Evolutionary conservation across 768 basidiomycete genomes (phyloP).

Genomic region (Boletus pseudo-olivaceus): DNA sequence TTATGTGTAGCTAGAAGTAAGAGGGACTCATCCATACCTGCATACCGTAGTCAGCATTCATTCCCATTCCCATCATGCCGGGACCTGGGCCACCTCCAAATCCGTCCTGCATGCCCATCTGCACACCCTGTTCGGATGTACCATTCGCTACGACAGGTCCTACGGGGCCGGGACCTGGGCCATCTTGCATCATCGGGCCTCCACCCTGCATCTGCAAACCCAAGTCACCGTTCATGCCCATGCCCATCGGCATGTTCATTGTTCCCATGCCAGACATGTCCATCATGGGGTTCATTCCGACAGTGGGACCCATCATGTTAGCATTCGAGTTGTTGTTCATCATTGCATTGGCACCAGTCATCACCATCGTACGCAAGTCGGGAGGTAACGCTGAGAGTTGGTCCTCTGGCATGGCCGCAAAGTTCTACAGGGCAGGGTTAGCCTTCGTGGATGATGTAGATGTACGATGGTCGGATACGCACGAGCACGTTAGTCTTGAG

Average conservation of each 20-base stretch:
- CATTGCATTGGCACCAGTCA: slow-evolving; percentile 77
- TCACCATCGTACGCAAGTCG: slow-evolving; percentile 83
- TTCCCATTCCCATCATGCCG: slow-evolving; percentile 69
- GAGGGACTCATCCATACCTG: slow-evolving; percentile 52
- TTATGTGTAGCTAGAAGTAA: slow-evolving; percentile 34
- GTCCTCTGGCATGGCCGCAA: slow-evolving; percentile 79
- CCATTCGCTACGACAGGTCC: slow-evolving; percentile 36
- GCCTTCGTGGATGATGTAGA: background rate
- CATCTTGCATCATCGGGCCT: slow-evolving; percentile 55
- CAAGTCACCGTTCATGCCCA: slow-evolving; percentile 69
- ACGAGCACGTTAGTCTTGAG: slow-evolving; percentile 83
- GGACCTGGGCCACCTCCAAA: slow-evolving; percentile 42
- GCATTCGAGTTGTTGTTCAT: slow-evolving; percentile 59
- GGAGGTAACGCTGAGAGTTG: slow-evolving; percentile 74
- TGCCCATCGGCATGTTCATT: slow-evolving; percentile 50
- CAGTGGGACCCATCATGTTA: slow-evolving; percentile 51
- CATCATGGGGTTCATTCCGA: slow-evolving; percentile 71
- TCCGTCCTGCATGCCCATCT: slow-evolving; percentile 41
- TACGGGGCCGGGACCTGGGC: slow-evolving; percentile 32
- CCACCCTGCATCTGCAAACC: slow-evolving; percentile 47
- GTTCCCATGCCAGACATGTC: slow-evolving; percentile 66
- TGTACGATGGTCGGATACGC: slow-evolving; percentile 27
- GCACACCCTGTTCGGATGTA: slow-evolving; percentile 38
- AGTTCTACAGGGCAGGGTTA: slow-evolving; percentile 49
- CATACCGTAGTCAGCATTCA: slow-evolving; percentile 67